Percentiles rank a stretch among this genome's conserved stretches.
These are phyloP conservation scores for Barbatosphaeria neglecta DNA, from an alignment of 495 filamentous ascomycete species.

Conservation along the genomic window DNA sequence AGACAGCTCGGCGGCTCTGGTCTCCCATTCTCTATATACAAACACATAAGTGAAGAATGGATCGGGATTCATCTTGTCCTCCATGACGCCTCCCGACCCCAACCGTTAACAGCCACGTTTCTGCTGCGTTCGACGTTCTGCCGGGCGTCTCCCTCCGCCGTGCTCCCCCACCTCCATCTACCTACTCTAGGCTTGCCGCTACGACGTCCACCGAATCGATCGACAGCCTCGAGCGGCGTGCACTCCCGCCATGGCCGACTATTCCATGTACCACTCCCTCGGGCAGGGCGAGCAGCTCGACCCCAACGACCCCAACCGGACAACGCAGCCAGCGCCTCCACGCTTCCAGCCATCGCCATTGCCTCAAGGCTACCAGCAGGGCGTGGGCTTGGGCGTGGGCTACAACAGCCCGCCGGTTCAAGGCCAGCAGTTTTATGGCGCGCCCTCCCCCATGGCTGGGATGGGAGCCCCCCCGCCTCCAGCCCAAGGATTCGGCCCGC, in stretches of 20 bases:
- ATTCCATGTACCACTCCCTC: slow-evolving; percentile 64
- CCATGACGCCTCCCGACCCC: background rate
- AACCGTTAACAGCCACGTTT: background rate
- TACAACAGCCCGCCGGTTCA: slow-evolving; percentile 27
- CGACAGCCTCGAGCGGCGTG: background rate
- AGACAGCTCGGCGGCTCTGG: no score
- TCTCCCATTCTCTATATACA: background rate
- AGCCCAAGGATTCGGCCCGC: slow-evolving; percentile 23
- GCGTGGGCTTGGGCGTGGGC: slow-evolving; percentile 38
- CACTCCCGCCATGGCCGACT: slow-evolving; percentile 53
- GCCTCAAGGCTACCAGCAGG: slow-evolving; percentile 51
- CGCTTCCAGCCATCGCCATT: slow-evolving; percentile 42
- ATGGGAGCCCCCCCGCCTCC: slow-evolving; percentile 17
- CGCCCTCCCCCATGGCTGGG: slow-evolving; percentile 13
- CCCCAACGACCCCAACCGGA: slow-evolving; percentile 49
- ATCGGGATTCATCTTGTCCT: background rate
- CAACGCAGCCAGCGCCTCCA: slow-evolving; percentile 44
- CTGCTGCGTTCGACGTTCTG: background rate
- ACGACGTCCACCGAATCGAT: background rate
- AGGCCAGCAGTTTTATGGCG: slow-evolving; percentile 25
- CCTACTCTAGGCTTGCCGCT: background rate
- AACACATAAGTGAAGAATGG: no score
- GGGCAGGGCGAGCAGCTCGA: slow-evolving; percentile 50
- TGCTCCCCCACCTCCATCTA: no score
- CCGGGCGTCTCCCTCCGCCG: no score